Evolutionary conservation across 2,329 filamentous ascomycete genomes (phyloP), one percentile per base, ranked within the genome.

Genomic region (Anthostomella pinea): DNA sequence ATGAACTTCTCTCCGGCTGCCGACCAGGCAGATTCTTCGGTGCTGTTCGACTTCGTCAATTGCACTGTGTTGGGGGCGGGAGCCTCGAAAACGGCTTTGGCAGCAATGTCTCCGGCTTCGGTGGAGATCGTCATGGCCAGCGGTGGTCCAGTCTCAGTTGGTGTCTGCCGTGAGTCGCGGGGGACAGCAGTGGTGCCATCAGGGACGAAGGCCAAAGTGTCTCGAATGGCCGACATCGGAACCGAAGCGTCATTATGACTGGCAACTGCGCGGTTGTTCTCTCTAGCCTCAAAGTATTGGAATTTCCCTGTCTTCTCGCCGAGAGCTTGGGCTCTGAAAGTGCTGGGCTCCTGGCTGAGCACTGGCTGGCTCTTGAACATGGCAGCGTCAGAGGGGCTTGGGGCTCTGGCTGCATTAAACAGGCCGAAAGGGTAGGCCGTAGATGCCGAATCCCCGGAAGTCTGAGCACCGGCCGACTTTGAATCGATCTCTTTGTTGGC

Each of bases 251-350:
- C 30, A 26, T 41, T n/a, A 8, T 33, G 20, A 18, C 39, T 42
- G 13, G 38, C 23, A 15, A 34, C 35, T 8, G 30, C 45, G 8
- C 56, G 62, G 34, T 68, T 69, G 15, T 54, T 47, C 30, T 65
- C 66, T 17, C 67, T 56, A 5, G 67, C 66, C 3, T 50, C 51
- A 33, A 69, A 69, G 33, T 51, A 69, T 15, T 66, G 64, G 7
- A 40, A 40, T 32, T 68, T 69, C 2, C 63, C 66, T 3, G 56
- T 60, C 33, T 52, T 60, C 16, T 54, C 48, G 1, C 64, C 65
- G 27, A 68, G 49, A 6, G 48, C 32, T 24, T 62, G 54, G 11
- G 56, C 58, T 52, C 56, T 49, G 16, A 26, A 34, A 20, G 51
- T 46, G 17, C 32, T 46, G 20, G 44, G 33, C 14, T 3, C 33